These are phyloP conservation scores for Oxytropis ochrocephala DNA, from an alignment of 306 rosid genomes.

Conservation along the genomic window DNA sequence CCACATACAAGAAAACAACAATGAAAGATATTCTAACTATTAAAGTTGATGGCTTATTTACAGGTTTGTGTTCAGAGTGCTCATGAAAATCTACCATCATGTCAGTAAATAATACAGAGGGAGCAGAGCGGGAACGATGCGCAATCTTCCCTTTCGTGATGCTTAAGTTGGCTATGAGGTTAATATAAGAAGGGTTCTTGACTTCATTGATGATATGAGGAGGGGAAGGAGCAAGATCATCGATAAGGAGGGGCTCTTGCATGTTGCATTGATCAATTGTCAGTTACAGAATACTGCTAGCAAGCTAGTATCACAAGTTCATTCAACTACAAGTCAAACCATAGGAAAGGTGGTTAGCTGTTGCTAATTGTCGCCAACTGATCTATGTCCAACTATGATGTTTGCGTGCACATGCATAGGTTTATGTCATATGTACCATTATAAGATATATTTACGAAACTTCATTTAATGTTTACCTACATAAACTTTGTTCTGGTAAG, in stretches of 20 bases:
- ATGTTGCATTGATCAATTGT: not conserved
- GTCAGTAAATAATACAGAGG: conserved; percentile 39
- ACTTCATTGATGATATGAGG: conserved; percentile 33
- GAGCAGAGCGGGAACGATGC: conserved; percentile 55
- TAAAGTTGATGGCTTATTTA: conserved; percentile 7
- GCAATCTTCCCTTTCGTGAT: conserved; percentile 26
- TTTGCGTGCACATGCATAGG: not conserved
- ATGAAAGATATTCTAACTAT: conserved; percentile 37
- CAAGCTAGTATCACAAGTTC: not conserved
- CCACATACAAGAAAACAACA: conserved; percentile 36
- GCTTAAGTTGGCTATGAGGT: conserved; percentile 43
- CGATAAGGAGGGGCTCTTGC: conserved; percentile 34
- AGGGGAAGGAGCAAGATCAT: conserved; percentile 28
- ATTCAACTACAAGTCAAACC: conserved; percentile 34
- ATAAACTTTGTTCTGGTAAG: not conserved
- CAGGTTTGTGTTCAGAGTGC: conserved; percentile 23
- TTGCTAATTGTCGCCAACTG: not conserved
- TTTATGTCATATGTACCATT: not conserved
- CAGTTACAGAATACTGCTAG: not conserved
- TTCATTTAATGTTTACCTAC: not conserved
- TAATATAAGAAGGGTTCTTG: conserved; percentile 27
- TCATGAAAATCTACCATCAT: not conserved
- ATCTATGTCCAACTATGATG: not conserved
- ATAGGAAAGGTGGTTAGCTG: conserved; percentile 8
- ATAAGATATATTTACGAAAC: not conserved